A percentile compares a stretch with the other conserved stretches of the same genome.
phyloP scores from a whole-genome alignment of 2,329 filamentous ascomycete genomes.

The Plectosphaerella sp. region DNA sequence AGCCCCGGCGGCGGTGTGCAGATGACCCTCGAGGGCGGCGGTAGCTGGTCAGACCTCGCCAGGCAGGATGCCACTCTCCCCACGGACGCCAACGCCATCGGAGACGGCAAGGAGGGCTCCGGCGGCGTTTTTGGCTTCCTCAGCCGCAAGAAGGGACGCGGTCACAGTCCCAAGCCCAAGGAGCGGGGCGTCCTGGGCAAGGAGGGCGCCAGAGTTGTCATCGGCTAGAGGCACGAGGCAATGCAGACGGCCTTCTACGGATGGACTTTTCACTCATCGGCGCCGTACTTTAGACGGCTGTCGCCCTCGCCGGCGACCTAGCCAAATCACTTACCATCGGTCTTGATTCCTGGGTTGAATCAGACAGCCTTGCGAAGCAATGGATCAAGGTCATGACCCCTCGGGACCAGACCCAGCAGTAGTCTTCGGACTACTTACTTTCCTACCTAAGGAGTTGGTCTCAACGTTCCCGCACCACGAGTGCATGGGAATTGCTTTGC shows the following conservation, averaged over 20 bases:
- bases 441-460: too few relatives aligned
- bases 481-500: too few relatives aligned
- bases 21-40: constrained; percentile 82
- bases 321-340: too few relatives aligned
- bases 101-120: constrained; percentile 54
- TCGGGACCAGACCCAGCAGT: too few relatives aligned
- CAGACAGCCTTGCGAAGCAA: too few relatives aligned
- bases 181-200: constrained; percentile 92
- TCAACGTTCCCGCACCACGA: too few relatives aligned
- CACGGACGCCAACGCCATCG: constrained; percentile 55
- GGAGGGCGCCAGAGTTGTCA: constrained; percentile 82
- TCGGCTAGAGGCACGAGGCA: constrained; percentile 44
- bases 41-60: constrained; percentile 88
- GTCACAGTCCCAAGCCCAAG: constrained; percentile 89
- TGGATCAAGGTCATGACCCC: too few relatives aligned
- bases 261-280: background rate
- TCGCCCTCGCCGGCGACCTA: too few relatives aligned
- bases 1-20: constrained; percentile 82
- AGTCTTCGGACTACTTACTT: too few relatives aligned
- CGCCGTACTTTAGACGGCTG: background rate
- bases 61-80: constrained; percentile 75
- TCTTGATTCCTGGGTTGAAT: too few relatives aligned
- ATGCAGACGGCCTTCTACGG: too few relatives aligned
- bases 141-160: constrained; percentile 81
- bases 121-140: constrained; percentile 88